phyloP scores from a whole-genome alignment of 164 flowering plant species.

The Macadamia integrifolia region DNA sequence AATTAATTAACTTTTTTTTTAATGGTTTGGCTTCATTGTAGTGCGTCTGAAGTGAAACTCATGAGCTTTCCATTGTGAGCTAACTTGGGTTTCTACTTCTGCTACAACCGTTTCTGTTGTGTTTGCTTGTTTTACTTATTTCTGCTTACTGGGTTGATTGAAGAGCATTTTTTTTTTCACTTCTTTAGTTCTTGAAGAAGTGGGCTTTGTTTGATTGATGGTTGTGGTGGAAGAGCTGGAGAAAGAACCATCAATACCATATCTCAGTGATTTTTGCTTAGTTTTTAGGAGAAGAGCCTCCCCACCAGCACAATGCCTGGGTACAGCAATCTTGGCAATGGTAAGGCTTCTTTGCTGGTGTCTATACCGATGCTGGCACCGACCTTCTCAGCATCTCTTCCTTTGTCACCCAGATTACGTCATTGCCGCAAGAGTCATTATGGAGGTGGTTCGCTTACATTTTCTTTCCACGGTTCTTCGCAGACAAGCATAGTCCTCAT shows the following conservation, averaged over 20 bases:
- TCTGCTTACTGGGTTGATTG: background rate
- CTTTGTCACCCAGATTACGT: conserved; percentile 47
- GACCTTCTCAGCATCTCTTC: conserved; percentile 2
- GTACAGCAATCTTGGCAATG: conserved; percentile 44
- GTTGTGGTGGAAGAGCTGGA: background rate
- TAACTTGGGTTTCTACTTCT: no score
- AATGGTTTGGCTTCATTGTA: no score
- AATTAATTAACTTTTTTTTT: no score
- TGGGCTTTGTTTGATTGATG: background rate
- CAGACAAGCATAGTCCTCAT: conserved; percentile 68
- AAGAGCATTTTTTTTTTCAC: no score
- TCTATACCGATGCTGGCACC: conserved; percentile 8
- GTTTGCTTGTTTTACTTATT: no score
- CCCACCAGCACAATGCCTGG: conserved; percentile 38
- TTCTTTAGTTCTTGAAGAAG: background rate
- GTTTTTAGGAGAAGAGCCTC: background rate
- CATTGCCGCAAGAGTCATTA: conserved; percentile 22
- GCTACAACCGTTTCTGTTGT: no score
- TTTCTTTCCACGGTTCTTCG: conserved; percentile 46
- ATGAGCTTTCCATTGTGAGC: no score
- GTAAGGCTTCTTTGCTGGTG: conserved; percentile 13
- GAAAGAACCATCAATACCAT: background rate
- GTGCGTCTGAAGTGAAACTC: no score
- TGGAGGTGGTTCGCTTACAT: conserved; percentile 41
- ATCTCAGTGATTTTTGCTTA: background rate